Conservation (phyloP, 805 yeast genomes). For the Candida berthetii region DNA sequence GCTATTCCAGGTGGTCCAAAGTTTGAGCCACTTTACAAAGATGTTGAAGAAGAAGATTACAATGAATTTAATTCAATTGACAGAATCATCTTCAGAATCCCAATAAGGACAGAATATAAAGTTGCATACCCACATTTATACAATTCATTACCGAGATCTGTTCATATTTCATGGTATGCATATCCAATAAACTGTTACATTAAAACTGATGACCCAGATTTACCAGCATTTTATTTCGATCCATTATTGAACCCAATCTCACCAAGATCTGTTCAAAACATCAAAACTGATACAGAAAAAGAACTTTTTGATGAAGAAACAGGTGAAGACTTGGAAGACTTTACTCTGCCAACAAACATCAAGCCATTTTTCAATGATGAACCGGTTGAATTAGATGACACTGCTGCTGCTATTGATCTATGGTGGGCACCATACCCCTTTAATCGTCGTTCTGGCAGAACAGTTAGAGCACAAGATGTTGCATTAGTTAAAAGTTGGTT, state of each 20-base stretch:
- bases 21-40: slow-evolving; percentile 79
- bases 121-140: slow-evolving; percentile 85
- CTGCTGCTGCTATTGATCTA: slow-evolving; percentile 55
- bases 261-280: slow-evolving; percentile 20
- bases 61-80: slow-evolving; percentile 90
- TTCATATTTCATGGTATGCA: slow-evolving; percentile 56
- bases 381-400: slow-evolving; percentile 37
- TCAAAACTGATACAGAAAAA: slow-evolving; percentile 13
- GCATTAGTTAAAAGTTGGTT: slow-evolving; percentile 82
- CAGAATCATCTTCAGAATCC: slow-evolving; percentile 73
- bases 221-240: slow-evolving; percentile 53
- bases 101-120: slow-evolving; percentile 74
- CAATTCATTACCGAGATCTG: slow-evolving; percentile 68
- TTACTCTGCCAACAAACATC: slow-evolving; percentile 35
- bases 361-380: slow-evolving; percentile 46
- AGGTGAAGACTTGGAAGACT: slow-evolving; percentile 31
- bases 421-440: slow-evolving; percentile 85
- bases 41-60: slow-evolving; percentile 64
- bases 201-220: slow-evolving; percentile 35
- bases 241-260: slow-evolving; percentile 51
- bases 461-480: slow-evolving; percentile 84
- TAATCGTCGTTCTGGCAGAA: slow-evolving; percentile 65
- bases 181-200: slow-evolving; percentile 51
- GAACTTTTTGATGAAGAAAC: slow-evolving; percentile 20
- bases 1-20: slow-evolving; percentile 95